phyloP scores from a whole-genome alignment of 495 filamentous ascomycete genomes.

The Chlorociboria aeruginascens region DNA sequence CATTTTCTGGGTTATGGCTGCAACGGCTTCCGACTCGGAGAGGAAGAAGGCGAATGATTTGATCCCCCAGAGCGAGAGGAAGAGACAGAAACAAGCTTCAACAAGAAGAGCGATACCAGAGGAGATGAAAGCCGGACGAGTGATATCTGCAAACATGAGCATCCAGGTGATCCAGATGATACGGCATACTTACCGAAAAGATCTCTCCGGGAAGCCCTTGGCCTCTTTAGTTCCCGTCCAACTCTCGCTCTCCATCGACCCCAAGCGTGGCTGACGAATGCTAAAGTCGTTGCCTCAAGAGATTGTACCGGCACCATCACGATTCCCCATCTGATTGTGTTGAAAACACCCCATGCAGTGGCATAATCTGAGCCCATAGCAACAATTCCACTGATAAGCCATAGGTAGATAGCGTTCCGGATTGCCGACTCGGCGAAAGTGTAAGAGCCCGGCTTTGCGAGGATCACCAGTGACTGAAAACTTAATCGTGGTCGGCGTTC shows the following conservation, averaged over 20 bases:
- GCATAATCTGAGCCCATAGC: constrained; percentile 50
- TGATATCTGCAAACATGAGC: constrained; percentile 27
- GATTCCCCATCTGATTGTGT: constrained; percentile 67
- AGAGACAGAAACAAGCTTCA: constrained; percentile 51
- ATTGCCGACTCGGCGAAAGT: constrained; percentile 54
- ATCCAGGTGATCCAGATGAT: neutral
- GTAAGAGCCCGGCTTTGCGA: constrained; percentile 41
- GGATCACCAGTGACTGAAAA: constrained; percentile 32
- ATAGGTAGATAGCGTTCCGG: constrained; percentile 60
- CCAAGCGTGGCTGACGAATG: constrained; percentile 62
- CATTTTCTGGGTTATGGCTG: constrained; percentile 52
- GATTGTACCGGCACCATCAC: constrained; percentile 65
- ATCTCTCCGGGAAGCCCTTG: constrained; percentile 26
- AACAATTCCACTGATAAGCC: constrained; percentile 56
- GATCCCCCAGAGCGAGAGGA: constrained; percentile 46
- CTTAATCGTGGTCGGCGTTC: constrained; percentile 22
- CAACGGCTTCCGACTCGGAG: constrained; percentile 39
- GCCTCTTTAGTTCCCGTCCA: constrained; percentile 24
- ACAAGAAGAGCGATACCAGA: constrained; percentile 36
- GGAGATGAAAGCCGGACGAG: constrained; percentile 43
- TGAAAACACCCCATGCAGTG: constrained; percentile 67
- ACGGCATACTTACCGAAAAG: constrained; percentile 20
- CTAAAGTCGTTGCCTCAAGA: constrained; percentile 49
- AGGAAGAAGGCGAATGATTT: constrained; percentile 49
- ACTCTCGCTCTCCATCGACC: constrained; percentile 39